A percentile compares a stretch with the other conserved stretches of the same genome.
Conservation (phyloP, 129 eudicot genomes). For the Chrysanthemum seticuspe region DNA sequence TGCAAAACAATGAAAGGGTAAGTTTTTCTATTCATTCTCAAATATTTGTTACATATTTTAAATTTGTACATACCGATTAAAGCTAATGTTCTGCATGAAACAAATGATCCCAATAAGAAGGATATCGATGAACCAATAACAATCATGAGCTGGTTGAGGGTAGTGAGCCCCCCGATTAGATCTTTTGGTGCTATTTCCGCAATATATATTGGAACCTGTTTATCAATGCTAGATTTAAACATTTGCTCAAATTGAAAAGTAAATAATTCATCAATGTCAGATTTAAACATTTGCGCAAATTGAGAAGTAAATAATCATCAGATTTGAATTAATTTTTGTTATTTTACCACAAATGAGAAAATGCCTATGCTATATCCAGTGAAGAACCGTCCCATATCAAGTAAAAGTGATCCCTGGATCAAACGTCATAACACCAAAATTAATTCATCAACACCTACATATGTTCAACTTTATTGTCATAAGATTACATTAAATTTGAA, state of each 20-base stretch:
- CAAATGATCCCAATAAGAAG: slow-evolving; percentile 62
- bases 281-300: too few species aligned
- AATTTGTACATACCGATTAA: slow-evolving; percentile 49
- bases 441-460: neutral
- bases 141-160: slow-evolving; percentile 69
- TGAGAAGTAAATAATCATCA: too few species aligned
- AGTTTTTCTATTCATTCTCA: neutral
- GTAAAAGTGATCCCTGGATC: slow-evolving; percentile 58
- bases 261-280: too few species aligned
- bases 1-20: slow-evolving; percentile 16
- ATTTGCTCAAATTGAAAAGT: too few species aligned
- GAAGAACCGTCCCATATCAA: slow-evolving; percentile 73
- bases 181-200: too few species aligned
- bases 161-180: too few species aligned
- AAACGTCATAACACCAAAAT: slow-evolving; percentile 16
- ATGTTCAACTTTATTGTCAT: neutral
- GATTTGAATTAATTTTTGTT: slow-evolving; percentile 2
- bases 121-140: slow-evolving; percentile 61
- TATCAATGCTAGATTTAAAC: too few species aligned
- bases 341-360: slow-evolving; percentile 73
- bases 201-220: too few species aligned
- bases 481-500: neutral
- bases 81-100: slow-evolving; percentile 76
- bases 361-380: slow-evolving; percentile 87
- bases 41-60: neutral